Percentiles rank a stretch among this genome's conserved stretches.
phyloP scores from a whole-genome alignment of 2,329 filamentous ascomycete species.

The Colletotrichum tropicicola region DNA sequence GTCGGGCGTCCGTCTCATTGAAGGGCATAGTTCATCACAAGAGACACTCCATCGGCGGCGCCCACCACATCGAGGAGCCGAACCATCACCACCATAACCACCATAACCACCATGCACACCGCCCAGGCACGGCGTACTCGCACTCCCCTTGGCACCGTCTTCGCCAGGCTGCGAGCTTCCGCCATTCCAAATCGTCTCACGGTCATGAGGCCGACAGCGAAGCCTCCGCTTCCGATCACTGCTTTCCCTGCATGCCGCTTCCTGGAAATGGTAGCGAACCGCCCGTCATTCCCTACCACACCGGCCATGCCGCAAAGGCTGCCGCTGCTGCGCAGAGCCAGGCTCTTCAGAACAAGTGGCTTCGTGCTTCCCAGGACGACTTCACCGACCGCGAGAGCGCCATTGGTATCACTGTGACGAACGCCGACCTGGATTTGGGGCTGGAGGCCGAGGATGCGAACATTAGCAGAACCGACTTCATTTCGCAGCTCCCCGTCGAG shows the following conservation, averaged over 20 bases:
- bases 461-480: constrained; percentile 67
- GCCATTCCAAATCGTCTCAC: constrained; percentile 56
- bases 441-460: constrained; percentile 44
- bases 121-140: constrained; percentile 54
- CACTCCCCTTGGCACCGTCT: constrained; percentile 61
- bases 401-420: constrained; percentile 66
- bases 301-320: constrained; percentile 69
- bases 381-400: constrained; percentile 69
- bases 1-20: constrained; percentile 64
- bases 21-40: constrained; percentile 57
- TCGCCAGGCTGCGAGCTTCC: constrained; percentile 60
- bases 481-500: constrained; percentile 63
- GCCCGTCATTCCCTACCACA: constrained; percentile 67
- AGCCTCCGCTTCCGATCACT: constrained; percentile 37
- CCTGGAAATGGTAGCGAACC: constrained; percentile 63
- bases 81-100: constrained; percentile 12
- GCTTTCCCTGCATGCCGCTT: constrained; percentile 43
- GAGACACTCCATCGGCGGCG: constrained; percentile 51
- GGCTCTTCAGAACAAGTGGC: constrained; percentile 50
- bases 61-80: constrained; percentile 38
- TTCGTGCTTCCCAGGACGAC: constrained; percentile 53
- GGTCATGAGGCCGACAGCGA: constrained; percentile 47
- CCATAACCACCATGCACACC: constrained; percentile 30
- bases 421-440: constrained; percentile 49
- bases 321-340: constrained; percentile 67